A percentile compares a stretch with the other conserved stretches of the same genome.
These are phyloP conservation scores for Gonium pectorale DNA, from an alignment of 139 green algal genomes.

Conservation along the genomic window DNA sequence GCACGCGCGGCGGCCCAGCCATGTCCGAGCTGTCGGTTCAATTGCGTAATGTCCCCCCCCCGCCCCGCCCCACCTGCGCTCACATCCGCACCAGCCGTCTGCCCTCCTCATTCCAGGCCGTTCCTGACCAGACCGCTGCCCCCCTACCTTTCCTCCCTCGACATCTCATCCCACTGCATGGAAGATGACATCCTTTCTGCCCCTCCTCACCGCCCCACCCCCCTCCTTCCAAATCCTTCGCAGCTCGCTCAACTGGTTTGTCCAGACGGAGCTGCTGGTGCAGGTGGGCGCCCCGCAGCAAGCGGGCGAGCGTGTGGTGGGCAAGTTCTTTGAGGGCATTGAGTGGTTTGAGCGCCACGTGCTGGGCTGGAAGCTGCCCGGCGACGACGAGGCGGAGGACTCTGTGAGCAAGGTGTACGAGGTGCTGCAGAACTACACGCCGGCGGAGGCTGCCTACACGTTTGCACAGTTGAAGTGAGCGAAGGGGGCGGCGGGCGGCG, in stretches of 20 bases:
- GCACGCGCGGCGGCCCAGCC: too few relatives aligned
- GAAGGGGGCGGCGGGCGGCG: not conserved
- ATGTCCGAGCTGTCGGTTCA: too few relatives aligned
- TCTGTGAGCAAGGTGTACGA: conserved; percentile 35
- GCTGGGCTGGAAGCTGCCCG: conserved; percentile 69
- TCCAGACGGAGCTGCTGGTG: conserved; percentile 70
- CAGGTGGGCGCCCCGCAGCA: conserved; percentile 67
- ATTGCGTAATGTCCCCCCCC: too few relatives aligned
- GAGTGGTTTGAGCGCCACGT: conserved; percentile 66
- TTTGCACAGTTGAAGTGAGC: conserved; percentile 47
- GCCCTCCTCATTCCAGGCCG: too few relatives aligned
- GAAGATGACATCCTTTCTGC: not conserved
- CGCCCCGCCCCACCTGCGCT: too few relatives aligned
- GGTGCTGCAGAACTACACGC: conserved; percentile 47
- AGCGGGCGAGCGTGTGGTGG: conserved; percentile 59
- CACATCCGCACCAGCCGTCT: too few relatives aligned
- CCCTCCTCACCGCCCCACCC: not conserved
- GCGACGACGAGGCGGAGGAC: conserved; percentile 44
- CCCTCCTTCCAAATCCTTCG: too few relatives aligned
- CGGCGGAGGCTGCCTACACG: conserved; percentile 5
- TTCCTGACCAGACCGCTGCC: too few relatives aligned
- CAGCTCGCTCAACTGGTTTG: conserved; percentile 71
- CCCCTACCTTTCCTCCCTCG: not conserved
- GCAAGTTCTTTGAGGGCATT: conserved; percentile 55
- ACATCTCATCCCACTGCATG: too few relatives aligned